Base-by-base conservation (phyloP, 2,329 filamentous ascomycete genomes). In the Nothophoma quercina region DNA sequence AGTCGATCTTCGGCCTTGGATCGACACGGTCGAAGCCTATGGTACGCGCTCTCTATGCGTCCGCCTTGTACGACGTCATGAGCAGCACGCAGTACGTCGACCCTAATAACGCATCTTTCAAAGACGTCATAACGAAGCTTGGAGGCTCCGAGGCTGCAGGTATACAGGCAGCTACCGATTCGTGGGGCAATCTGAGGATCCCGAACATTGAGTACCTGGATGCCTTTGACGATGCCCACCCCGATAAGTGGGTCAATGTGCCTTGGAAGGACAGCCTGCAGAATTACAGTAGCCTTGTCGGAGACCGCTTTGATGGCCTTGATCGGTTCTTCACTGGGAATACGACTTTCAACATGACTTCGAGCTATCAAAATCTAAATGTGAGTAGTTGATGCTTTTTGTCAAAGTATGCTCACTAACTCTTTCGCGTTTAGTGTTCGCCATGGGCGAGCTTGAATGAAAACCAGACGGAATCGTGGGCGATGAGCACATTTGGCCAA, bases 201-300 rank as follows among this genome's bases (percentile, higher is more conserved):
- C 50, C 50, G 5, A 36, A 40, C 26, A 23, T 57, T 2, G 42
- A 42, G 18, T 50, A 54, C 33, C 29, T 39, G 2, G 15, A 10
- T 13, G 18, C 33, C 5, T 46, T 50, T 16, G 19, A 46, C 35
- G 7, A 26, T 6, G 22, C 16, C 1, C 7, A 54, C 21, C 35
- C 50, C 4, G 10, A 44, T 21, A 9, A 30, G 15, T 51, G 51
- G 55, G 7, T 58, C 15, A 5, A 28, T 7, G 41, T 39, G 4
- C 30, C 55, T 13, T 55, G 55, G 51, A 26, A 32, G 10, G 15
- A 54, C 9, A 4, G 26, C 12, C n/a, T 47, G 8, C 50, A 42
- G 16, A 55, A 55, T 23, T 55, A 58, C 26, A 51, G 50, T 21
- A 58, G 55, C 25, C 38, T 54, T 15, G 8, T 58, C 12, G 45